A percentile compares a stretch with the other conserved stretches of the same genome.
phyloP scores from a whole-genome alignment of 2,329 filamentous ascomycete genomes.

The Penicillium olsonii region DNA sequence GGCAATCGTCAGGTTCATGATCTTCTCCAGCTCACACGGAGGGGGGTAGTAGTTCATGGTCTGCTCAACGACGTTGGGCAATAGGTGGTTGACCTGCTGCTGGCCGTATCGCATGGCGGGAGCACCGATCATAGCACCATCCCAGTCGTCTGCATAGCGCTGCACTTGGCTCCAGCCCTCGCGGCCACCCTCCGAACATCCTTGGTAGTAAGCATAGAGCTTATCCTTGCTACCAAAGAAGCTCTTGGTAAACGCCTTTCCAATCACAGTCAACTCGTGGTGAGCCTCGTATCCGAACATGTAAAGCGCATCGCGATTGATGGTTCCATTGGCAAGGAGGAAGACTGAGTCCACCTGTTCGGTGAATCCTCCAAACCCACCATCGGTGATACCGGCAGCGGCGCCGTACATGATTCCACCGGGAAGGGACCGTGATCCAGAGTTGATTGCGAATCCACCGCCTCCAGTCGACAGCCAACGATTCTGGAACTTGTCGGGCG shows the following conservation, averaged over 20 bases:
- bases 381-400: constrained; percentile 52
- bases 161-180: constrained; percentile 52
- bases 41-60: constrained; percentile 43
- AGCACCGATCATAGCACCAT: constrained; percentile 46
- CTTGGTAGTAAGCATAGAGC: constrained; percentile 50
- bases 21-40: constrained; percentile 51
- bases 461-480: constrained; percentile 52
- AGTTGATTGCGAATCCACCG: constrained; percentile 50
- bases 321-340: constrained; percentile 43
- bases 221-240: constrained; percentile 34
- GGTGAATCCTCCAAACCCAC: constrained; percentile 53
- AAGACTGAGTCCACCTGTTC: constrained; percentile 41
- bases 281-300: constrained; percentile 55
- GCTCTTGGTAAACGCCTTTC: constrained; percentile 45
- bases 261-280: constrained; percentile 50
- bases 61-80: constrained; percentile 38
- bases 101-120: constrained; percentile 46
- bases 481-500: constrained; percentile 47
- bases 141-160: constrained; percentile 49
- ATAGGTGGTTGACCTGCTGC: constrained; percentile 45
- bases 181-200: constrained; percentile 55
- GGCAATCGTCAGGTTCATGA: constrained; percentile 55
- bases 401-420: constrained; percentile 36
- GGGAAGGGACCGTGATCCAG: constrained; percentile 29
- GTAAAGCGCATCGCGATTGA: constrained; percentile 54